Evolutionary conservation across 2,329 filamentous ascomycete genomes (phyloP).

Genomic region (Cercospora janseana): DNA sequence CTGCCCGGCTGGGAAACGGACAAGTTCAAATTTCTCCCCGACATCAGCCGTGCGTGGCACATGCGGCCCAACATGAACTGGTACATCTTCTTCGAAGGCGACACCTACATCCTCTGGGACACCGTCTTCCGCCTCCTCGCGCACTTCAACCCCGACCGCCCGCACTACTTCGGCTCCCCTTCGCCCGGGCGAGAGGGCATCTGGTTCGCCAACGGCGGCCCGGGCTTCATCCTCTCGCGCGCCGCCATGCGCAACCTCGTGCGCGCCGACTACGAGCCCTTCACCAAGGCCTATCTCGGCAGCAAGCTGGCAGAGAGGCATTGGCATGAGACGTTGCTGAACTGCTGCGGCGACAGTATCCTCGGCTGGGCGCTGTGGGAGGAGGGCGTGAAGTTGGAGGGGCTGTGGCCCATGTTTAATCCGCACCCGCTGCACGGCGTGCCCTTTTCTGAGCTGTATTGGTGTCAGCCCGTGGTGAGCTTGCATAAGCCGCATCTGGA

Average conservation of each 20-base stretch:
- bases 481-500: constrained; percentile 50
- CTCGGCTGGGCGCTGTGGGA: constrained; percentile 49
- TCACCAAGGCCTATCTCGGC: constrained; percentile 43
- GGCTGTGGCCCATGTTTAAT: constrained; percentile 51
- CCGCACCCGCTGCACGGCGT: constrained; percentile 53
- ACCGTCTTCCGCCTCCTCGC: constrained; percentile 28
- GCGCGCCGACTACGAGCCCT: constrained; percentile 24
- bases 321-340: constrained; percentile 44
- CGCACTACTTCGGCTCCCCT: constrained; percentile 24
- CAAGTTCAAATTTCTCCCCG: constrained; percentile 55
- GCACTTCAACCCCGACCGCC: constrained; percentile 18
- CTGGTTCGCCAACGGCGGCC: constrained; percentile 53
- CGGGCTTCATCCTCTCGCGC: constrained; percentile 49
- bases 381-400: constrained; percentile 44
- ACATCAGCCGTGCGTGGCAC: constrained; percentile 50
- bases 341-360: constrained; percentile 54
- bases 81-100: constrained; percentile 55
- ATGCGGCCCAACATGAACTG: constrained; percentile 49
- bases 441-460: constrained; percentile 48
- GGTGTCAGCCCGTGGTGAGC: constrained; percentile 53
- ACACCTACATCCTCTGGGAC: constrained; percentile 49
- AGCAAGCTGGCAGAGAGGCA: constrained; percentile 33
- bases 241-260: constrained; percentile 48
- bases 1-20: constrained; percentile 50
- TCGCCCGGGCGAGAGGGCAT: constrained; percentile 37